Conservation (phyloP, 805 yeast genomes). For the Wickerhamiella lipophila region DNA sequence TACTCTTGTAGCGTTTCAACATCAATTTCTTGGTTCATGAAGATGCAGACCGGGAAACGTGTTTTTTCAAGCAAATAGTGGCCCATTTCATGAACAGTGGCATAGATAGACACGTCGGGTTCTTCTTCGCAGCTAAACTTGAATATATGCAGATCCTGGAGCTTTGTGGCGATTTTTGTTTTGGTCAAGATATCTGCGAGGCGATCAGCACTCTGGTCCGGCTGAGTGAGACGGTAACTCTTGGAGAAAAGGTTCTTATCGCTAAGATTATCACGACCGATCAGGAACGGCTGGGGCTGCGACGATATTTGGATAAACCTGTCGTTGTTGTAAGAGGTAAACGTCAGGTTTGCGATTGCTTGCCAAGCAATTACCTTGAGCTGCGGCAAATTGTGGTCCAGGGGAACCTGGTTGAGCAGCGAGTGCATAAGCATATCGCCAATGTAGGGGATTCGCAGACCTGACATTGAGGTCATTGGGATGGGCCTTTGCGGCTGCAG, state of each 20-base stretch:
- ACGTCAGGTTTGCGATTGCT: constrained; percentile 39
- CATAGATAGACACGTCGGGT: constrained; percentile 22
- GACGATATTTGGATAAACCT: constrained; percentile 14
- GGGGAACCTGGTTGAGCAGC: constrained; percentile 69
- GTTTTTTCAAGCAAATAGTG: constrained; percentile 27
- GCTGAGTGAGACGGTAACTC: constrained; percentile 21
- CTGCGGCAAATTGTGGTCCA: constrained; percentile 44
- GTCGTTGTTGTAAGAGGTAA: constrained; percentile 17
- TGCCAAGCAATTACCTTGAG: constrained; percentile 61
- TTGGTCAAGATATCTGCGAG: constrained; percentile 50
- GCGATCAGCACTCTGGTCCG: constrained; percentile 27
- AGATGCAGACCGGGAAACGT: constrained; percentile 50
- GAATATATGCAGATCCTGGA: constrained; percentile 79
- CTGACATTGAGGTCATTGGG: constrained; percentile 29
- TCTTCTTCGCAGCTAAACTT: constrained; percentile 28
- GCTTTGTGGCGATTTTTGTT: constrained; percentile 61
- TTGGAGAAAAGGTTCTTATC: constrained; percentile 13
- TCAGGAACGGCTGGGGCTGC: constrained; percentile 11
- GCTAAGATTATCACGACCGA: constrained; percentile 1
- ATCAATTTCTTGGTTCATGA: constrained; percentile 45
- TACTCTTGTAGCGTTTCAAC: constrained; percentile 29
- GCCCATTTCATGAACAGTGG: constrained; percentile 30
- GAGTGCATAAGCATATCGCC: constrained; percentile 86
- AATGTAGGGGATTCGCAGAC: constrained; percentile 41
- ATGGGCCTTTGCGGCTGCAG: constrained; percentile 35